Evolutionary conservation across 495 filamentous ascomycete species (phyloP), one percentile per base, ranked within the genome.

Genomic region (Xeromyces bisporus): DNA sequence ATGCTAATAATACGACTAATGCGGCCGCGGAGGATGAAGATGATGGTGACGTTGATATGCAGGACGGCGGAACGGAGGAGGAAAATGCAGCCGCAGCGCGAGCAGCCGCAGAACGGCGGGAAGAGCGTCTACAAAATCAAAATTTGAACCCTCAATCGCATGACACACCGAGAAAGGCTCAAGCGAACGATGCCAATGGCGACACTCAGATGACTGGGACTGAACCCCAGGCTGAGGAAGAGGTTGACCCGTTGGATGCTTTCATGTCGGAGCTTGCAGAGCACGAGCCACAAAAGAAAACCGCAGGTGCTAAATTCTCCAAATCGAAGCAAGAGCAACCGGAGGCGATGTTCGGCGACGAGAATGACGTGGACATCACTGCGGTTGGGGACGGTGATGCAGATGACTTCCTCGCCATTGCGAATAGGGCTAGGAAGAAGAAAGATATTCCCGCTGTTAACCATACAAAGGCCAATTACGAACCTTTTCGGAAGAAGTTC

Each of bases 241-340:
- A 92, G 13, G 53, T 82, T 32, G 89, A 99, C 52, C 85, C 89
- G 15, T 64, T 99, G 18, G 89, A 99, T 57, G 87, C 85, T 7
- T 99, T 85, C 56, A 96, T 99, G 89, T 76, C 74, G 28, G 75
- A 67, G 27, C 69, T 97, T 15, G 69, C 56, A n/a, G 66, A 69
- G 31, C 57, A 63, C 7, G 56, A 54, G 28, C 62, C 55, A 5
- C 46, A 50, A 3, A 58, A 55, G 34, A 58, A 56, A 35, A 38
- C 33, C 3, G 51, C 46, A 12, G 56, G 50, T 2, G 49, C 55
- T 6, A 67, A 51, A 13, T 62, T 64, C 15, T 42, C 55, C 8
- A 67, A 58, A 34, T 47, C 52, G 15, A 68, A 62, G 33, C 37
- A 53, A 18, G 67, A 75, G 32, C 71, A 80, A 43, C 78, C 80